A percentile compares a stretch with the other conserved stretches of the same genome.
phyloP scores from a whole-genome alignment of 768 basidiomycete genomes.

The Mycena albidolilacea region DNA sequence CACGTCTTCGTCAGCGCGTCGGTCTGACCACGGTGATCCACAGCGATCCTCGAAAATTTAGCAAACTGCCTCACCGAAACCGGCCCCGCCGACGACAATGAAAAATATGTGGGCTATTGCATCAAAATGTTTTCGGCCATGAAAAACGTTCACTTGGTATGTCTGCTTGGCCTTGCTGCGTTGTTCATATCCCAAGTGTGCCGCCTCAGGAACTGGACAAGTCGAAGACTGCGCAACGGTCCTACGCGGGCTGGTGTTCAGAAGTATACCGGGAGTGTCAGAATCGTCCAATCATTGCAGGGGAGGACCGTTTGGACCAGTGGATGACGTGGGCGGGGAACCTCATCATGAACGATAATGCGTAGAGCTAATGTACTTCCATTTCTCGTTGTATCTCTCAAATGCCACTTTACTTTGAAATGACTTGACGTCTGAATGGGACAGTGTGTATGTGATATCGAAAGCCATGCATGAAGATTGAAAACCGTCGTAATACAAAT shows the following conservation, averaged over 20 bases:
- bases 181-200: neutral
- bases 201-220: constrained; percentile 19
- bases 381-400: neutral
- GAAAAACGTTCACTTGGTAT: constrained; percentile 62
- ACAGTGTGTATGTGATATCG: neutral
- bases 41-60: constrained; percentile 65
- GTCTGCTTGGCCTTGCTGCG: constrained; percentile 23
- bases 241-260: constrained; percentile 29
- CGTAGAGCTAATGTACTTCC: neutral
- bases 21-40: constrained; percentile 14
- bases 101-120: constrained; percentile 57
- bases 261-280: constrained; percentile 5
- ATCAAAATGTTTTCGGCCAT: constrained; percentile 67
- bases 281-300: constrained; percentile 9
- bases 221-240: neutral
- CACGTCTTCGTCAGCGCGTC: constrained; percentile 31
- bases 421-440: no score
- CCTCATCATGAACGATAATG: neutral
- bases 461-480: constrained; percentile 15
- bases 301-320: constrained; percentile 4
- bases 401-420: neutral
- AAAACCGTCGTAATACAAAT: constrained; percentile 27
- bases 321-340: constrained; percentile 19
- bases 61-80: constrained; percentile 52
- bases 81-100: constrained; percentile 49